Base-by-base conservation (phyloP, 2,329 filamentous ascomycete species). In the Sporothrix protearum region DNA sequence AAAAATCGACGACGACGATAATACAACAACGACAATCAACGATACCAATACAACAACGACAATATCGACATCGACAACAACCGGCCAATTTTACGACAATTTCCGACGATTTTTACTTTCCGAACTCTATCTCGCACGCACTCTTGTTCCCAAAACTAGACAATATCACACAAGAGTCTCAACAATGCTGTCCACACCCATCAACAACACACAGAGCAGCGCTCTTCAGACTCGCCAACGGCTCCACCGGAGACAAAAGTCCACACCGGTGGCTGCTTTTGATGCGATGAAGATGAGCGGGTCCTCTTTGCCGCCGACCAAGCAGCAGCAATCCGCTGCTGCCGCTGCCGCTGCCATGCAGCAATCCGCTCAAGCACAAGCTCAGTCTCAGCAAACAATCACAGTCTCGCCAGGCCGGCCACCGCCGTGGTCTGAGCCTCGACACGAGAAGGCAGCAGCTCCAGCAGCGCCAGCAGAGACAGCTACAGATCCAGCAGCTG, bases 211-310 rank as follows among this genome's bases (percentile, higher is more conserved):
- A 85, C 55, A 69, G 68, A 70, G 47, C 73, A 75, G 73, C 64
- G 75, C 75, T 69, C 88, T 93, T 85, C 90, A 92, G 80, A 87
- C 87, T 82, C 89, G 89, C 81, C 88, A 90, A 81, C 88, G 88
- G 83, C 87, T 89, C 82, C 93, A 97, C 84, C 88, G 92, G 81
- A 91, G 94, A 83, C 93, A 97, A 85, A 91, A 92, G 79, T 97
- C 94, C 78, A 95, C 92, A 79, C 92, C 92, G 10, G 72, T 69
- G 75, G 88, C 87, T 81, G 88, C 87, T 80, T 92, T 92, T 83
- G 92, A 95, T 80, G 88, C 89, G 78, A 87, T 88, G 80, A 91
- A 89, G 86, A 88, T 89, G 82, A 83, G 82, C 72, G 51, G 59
- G 3, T 68, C 36, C 71, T 87, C 85, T 82, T 85, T 92, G 83